Base-by-base conservation (phyloP, 345 rosid species). In the Brassica incana region DNA sequence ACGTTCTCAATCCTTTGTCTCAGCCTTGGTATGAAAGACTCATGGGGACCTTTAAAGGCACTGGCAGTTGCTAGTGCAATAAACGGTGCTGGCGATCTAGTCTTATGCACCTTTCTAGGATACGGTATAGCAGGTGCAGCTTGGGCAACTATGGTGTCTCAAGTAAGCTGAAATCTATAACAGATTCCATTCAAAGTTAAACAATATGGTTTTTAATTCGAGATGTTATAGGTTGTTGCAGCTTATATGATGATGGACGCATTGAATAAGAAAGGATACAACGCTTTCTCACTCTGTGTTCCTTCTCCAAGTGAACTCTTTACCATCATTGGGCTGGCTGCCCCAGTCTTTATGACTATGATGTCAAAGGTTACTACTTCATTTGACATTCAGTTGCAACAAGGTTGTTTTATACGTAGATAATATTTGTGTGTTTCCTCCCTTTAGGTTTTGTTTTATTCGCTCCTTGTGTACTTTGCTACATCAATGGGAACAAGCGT, bases 1-100 rank as follows among this genome's bases (percentile, higher is more conserved):
- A 70, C 54, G 20, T 64, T 63, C 10, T 52, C 29, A 5, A 16
- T 10, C 33, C 48, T 2, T 65, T 77, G 48, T 77, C 63, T 65
- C 65, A 93, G 99, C 83, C 97, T 95, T 58, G 99, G 99, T 73
- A 93, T 95, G 98, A 92, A 91, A 88, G 99, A 95, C 71, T 93
- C 96, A n/a, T 91, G 92, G 96, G 98, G 94, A 43, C 99, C 98
- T 78, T 65, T 95, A 77, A 95, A 91, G 87, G 97, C 97, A 29
- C 82, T 93, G 82, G 91, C 87, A 5, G 88, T 87, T 77, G 90
- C 98, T 66, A 90, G 90, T 80, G 84, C 86, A 40, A 82, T 95
- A 70, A 95, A 95, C 67, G 90, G 85, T 69, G 66, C 88, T 69
- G 99, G 97, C 75, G 94, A 89, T 81, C 75, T 93, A 15, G 80